Evolutionary conservation across 305 asterid genomes (phyloP), one percentile per base, ranked within the genome.

Genomic region (Caryopteris hybrid): DNA sequence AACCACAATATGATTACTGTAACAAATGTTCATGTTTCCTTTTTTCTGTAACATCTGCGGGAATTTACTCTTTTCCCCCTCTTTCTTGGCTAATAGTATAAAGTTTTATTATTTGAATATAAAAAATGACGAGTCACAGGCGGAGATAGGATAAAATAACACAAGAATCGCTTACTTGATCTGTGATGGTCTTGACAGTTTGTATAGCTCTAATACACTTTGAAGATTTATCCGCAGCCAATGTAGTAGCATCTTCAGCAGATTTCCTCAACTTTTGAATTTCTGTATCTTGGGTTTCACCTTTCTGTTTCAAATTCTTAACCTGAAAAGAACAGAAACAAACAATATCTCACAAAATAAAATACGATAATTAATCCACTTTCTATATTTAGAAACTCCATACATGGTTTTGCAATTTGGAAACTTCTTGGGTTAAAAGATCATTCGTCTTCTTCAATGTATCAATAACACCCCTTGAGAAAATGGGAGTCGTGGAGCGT

Each of bases 401-500:
- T 85, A 88, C 97, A 71, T 91, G 95, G 55, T 76, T 75, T 67
- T 83, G 95, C 69, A 91, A 73, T 76, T 87, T 86, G 74, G 86
- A 66, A 33, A 90, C 81, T 82, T 92, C 96, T 73, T 88, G 96
- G 22, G 79, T 79, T 74, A 91, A 64, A 72, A 87, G 67, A 42
- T 88, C 96, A 45, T 93, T 93, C 1, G 97, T 76, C 81, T 80
- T 91, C 81, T 89, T 87, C 38, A 91, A 78, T 53, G 95, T 83
- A 64, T 93, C 99, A 12, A 88, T 73, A 17, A 87, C 81, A 21
- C 99, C 97, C 71, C 89, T 82, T 6, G 99, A 93, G 67, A 87
- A 80, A 2, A 79, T 83, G 0, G 99, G 99, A 21, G 95, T 77
- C 34, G 77, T 81, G 10, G 97, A 76, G 31, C 89, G 88, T 36